Conservation (phyloP, 306 rosid species). For the Cajanus cajan region DNA sequence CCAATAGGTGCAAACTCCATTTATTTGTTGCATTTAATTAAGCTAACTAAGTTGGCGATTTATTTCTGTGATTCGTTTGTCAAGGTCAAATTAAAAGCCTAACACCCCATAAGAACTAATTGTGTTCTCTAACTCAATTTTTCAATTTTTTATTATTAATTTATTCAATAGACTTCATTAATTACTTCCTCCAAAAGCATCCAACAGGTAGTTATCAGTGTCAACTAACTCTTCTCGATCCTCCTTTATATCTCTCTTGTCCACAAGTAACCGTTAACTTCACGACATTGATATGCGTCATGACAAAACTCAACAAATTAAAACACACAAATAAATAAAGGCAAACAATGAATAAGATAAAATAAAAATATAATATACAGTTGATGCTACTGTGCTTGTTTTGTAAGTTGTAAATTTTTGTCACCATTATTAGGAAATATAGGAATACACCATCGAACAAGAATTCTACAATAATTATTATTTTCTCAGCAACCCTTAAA, state of each 20-base stretch:
- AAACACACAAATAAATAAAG: background rate
- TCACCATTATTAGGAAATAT: constrained; percentile 8
- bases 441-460: background rate
- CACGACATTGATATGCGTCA: background rate
- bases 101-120: background rate
- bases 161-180: background rate
- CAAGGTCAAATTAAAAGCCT: constrained; percentile 10
- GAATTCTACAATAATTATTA: background rate
- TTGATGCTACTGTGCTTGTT: no score
- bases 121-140: background rate
- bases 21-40: constrained; percentile 10
- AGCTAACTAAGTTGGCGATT: constrained; percentile 35
- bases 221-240: constrained; percentile 32
- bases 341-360: background rate
- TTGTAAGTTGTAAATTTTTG: background rate
- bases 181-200: constrained; percentile 32
- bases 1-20: background rate
- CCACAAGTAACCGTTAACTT: constrained; percentile 35
- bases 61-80: background rate
- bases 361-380: no score
- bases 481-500: constrained; percentile 5
- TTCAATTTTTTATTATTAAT: background rate
- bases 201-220: constrained; percentile 36
- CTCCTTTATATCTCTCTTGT: background rate
- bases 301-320: background rate